Percentiles rank a stretch among this genome's conserved stretches.
Evolutionary conservation across 768 basidiomycete species (phyloP).

Genomic region (Cyathus striatus): DNA sequence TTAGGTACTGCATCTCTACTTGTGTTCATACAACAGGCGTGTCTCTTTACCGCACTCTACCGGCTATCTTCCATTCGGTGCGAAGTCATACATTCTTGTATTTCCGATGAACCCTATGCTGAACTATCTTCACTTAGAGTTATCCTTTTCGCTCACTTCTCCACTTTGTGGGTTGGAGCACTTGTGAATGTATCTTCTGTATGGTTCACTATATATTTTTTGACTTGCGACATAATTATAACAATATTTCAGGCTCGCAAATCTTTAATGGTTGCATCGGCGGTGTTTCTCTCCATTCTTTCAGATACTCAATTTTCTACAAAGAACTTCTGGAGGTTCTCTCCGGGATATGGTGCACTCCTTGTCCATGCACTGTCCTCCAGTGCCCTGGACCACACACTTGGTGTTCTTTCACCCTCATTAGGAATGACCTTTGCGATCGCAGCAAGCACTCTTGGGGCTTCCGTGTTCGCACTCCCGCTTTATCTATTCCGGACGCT

Average conservation of each 20-base stretch:
- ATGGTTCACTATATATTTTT: too few species aligned
- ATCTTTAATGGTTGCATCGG: constrained; percentile 37
- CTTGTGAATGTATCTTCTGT: constrained; percentile 46
- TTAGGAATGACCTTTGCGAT: constrained; percentile 52
- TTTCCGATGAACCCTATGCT: constrained; percentile 1
- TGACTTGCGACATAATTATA: not conserved
- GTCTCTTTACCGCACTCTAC: constrained; percentile 64
- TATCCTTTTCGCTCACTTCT: constrained; percentile 65
- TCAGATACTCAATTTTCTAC: constrained; percentile 46
- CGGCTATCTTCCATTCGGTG: constrained; percentile 66
- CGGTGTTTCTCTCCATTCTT: constrained; percentile 50
- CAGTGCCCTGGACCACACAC: constrained; percentile 58
- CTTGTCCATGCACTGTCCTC: constrained; percentile 55
- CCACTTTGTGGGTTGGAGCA: constrained; percentile 59
- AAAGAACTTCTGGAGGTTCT: constrained; percentile 33
- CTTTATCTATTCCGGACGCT: constrained; percentile 58
- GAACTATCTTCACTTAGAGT: constrained; percentile 41
- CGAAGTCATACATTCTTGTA: constrained; percentile 13
- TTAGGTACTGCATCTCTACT: constrained; percentile 63
- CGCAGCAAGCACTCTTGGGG: constrained; percentile 55
- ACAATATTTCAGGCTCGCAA: constrained; percentile 39
- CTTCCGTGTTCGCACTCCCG: constrained; percentile 56
- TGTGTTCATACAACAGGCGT: constrained; percentile 63
- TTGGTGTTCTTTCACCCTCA: constrained; percentile 50
- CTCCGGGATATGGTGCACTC: constrained; percentile 68